Evolutionary conservation across 257 asterid species (phyloP), one percentile per base, ranked within the genome.

Genomic region (Rehmannia glutinosa): DNA sequence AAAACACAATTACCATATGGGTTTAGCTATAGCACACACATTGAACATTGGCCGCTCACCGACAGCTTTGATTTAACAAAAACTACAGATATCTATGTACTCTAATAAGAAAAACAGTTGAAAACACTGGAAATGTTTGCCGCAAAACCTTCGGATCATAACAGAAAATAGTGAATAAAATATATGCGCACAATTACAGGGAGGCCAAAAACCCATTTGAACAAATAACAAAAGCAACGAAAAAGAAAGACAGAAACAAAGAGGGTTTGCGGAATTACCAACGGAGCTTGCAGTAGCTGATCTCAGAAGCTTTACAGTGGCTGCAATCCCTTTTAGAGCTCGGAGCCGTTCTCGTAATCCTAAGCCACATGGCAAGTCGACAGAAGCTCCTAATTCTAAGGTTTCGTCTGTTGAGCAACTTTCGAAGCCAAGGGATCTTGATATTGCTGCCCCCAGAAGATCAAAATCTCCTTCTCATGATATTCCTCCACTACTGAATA

Each of bases 201-300:
- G n/a, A n/a, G n/a, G n/a, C n/a, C n/a, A 17, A 25, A 27, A 32
- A 1, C 21, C 49, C 45, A 46, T 45, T 46, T 45, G 59, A 38
- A 5, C 21, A 64, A 57, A 56, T 17, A 8, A 55, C 28, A 39
- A 33, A 17, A 5, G 51, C 7, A 41, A 17, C n/a, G 41, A 15
- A 33, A 33, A 41, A 10, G 30, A 11, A 23, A 74, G n/a, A 23
- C 12, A 52, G 3, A 12, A 2, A 13, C 25, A 11, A 20, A 46
- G 46, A 49, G 60, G 58, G 39, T 1, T n/a, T 35, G 51, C 19
- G 28, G 41, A 54, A 59, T 59, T 71, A 70, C 76, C 76, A 9
- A 30, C 20, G 6, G 66, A 50, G 41, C 50, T 59, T 9, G 70
- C 23, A 33, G 49, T 11, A 17, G 17, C 12, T 25, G 66, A 64